Base-by-base conservation (phyloP, 2,329 filamentous ascomycete species). In the Chlorencoelia australis region DNA sequence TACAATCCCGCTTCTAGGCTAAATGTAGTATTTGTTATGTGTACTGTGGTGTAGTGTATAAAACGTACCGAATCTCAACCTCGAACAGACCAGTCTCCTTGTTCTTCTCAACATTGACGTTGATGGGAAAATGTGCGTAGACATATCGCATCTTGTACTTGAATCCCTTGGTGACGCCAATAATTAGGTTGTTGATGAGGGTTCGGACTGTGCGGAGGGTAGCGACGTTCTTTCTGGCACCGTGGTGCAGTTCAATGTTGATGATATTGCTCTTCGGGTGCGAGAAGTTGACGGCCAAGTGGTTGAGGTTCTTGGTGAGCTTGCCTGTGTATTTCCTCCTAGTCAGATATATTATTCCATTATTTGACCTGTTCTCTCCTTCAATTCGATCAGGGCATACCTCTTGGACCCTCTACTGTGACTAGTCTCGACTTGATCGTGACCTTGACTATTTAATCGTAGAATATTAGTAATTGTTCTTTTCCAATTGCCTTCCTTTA, bases 81-180 rank as follows among this genome's bases (percentile, higher is more conserved):
- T 94, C 83, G 64, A 62, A 82, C 57, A 80, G 69, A 55, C 80
- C 88, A 49, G 85, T 91, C 73, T 96, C 91, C 61, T 67, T 65
- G 78, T 89, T 89, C 82, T 95, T 88, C 60, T 94, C 87, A 56
- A 98, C 69, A 77, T 95, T 96, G 73, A 98, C 89, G 79, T 98
- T 98, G 86, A 98, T 98, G 70, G 91, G 91, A 66, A 98, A 98
- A 82, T 98, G 91, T 66, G 91, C 91, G 68, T 98, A 98, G 69
- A 98, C 91, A 75, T 98, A 98, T 62, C 93, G 86, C 89, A 98
- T 96, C 85, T 98, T 98, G 83, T 98, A 98, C 75, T 93, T 93
- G 85, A 82, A 98, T 57, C 91, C 91, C 76, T 89, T 94, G 66
- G 91, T 98, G 55, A 98, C 91, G 68, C 91, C 91, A 59, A 88